phyloP scores from a whole-genome alignment of 345 rosid species.

The thale cress (Arabidopsis thaliana) region DNA sequence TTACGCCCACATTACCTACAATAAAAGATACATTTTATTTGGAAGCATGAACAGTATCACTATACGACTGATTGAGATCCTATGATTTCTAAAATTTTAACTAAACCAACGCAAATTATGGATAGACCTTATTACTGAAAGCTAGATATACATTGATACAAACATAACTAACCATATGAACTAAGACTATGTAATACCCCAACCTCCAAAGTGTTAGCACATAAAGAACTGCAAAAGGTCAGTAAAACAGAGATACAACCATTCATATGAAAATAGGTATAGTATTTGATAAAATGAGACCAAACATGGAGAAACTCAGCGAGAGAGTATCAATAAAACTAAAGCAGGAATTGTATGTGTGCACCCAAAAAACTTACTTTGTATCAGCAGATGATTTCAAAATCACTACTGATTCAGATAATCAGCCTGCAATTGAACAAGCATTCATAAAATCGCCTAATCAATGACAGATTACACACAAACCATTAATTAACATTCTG shows the following conservation, averaged over 20 bases:
- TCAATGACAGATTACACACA: not conserved
- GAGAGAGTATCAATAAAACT: not conserved
- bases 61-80: slow-evolving; percentile 54
- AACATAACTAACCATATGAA: slow-evolving; percentile 2
- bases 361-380: slow-evolving; percentile 37
- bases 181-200: slow-evolving; percentile 3
- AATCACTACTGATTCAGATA: slow-evolving; percentile 39
- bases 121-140: not conserved
- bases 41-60: slow-evolving; percentile 76
- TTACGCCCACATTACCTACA: slow-evolving; percentile 99
- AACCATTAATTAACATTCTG: not conserved
- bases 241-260: slow-evolving; percentile 21
- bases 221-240: slow-evolving; percentile 26
- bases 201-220: slow-evolving; percentile 30
- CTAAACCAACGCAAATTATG: slow-evolving; percentile 11
- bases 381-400: slow-evolving; percentile 44
- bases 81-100: slow-evolving; percentile 39
- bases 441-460: slow-evolving; percentile 4
- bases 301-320: slow-evolving; percentile 6
- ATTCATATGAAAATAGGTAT: slow-evolving; percentile 1
- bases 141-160: slow-evolving; percentile 12
- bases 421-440: slow-evolving; percentile 43
- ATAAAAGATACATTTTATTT: slow-evolving; percentile 88
- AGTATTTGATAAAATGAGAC: slow-evolving; percentile 5
- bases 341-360: not conserved